Percentiles rank a stretch among this genome's conserved stretches.
phyloP scores from a whole-genome alignment of 306 rosid species.

The Vicia sativa region DNA sequence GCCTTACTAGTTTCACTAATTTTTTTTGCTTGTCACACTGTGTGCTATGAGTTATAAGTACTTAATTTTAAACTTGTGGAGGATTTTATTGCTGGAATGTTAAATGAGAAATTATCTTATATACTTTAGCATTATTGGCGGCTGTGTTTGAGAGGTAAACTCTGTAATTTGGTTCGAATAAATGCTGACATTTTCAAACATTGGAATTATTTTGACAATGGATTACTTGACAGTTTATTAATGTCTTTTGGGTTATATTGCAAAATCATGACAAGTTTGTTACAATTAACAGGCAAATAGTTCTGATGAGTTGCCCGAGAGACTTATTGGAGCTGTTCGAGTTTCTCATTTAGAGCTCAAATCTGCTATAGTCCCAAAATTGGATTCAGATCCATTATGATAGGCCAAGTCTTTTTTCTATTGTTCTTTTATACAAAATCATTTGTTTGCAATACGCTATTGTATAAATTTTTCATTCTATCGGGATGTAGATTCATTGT shows the following conservation, averaged over 20 bases:
- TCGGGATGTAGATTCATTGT: constrained; percentile 47
- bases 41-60: constrained; percentile 8
- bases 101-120: not conserved
- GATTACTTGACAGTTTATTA: constrained; percentile 26
- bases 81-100: constrained; percentile 1
- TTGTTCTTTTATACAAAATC: constrained; percentile 49
- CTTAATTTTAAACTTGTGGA: constrained; percentile 15
- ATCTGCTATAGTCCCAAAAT: constrained; percentile 74
- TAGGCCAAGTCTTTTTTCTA: constrained; percentile 23
- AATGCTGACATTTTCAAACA: constrained; percentile 10
- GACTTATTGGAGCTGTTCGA: constrained; percentile 95
- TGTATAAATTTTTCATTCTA: constrained; percentile 47
- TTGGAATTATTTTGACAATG: not conserved
- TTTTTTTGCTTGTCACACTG: not conserved
- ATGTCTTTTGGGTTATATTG: constrained; percentile 2
- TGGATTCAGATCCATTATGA: constrained; percentile 74
- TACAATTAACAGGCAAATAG: constrained; percentile 70
- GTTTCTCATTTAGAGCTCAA: constrained; percentile 80
- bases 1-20: not conserved
- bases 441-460: constrained; percentile 54
- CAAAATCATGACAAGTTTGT: constrained; percentile 39
- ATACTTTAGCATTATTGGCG: not conserved
- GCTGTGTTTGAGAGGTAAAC: not conserved
- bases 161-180: not conserved
- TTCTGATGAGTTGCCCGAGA: constrained; percentile 87